A percentile compares a stretch with the other conserved stretches of the same genome.
Evolutionary conservation across 2,329 filamentous ascomycete genomes (phyloP).

Genomic region (Tolypocladium ophioglossoides): DNA sequence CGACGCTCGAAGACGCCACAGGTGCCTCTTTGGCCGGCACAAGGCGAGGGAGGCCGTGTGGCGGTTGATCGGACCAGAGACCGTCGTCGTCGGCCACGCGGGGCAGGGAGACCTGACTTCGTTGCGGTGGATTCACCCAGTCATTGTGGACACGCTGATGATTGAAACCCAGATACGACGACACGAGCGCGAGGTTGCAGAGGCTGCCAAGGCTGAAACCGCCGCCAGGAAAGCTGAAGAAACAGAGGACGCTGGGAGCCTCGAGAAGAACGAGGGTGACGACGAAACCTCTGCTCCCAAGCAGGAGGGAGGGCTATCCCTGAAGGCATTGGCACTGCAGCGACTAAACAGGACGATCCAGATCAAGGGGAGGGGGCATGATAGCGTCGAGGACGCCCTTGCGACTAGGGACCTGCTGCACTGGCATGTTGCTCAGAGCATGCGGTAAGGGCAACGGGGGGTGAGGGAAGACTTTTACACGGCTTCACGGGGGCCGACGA

Average conservation of each 20-base stretch:
- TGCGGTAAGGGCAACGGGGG: not conserved
- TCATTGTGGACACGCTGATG: constrained; percentile 34
- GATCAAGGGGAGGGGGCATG: constrained; percentile 21
- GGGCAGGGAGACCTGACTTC: constrained; percentile 29
- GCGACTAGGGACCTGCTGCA: constrained; percentile 29
- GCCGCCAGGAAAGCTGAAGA: not conserved
- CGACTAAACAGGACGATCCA: constrained; percentile 30
- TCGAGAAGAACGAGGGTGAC: constrained; percentile 1
- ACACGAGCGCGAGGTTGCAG: constrained; percentile 5
- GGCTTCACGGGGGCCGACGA: not conserved
- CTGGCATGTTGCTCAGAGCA: constrained; percentile 20
- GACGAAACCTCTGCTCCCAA: constrained; percentile 1
- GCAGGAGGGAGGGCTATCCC: constrained; percentile 15
- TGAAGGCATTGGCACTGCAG: constrained; percentile 27
- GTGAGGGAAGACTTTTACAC: too few species aligned
- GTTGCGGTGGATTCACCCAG: constrained; percentile 36
- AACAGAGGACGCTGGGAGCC: not conserved
- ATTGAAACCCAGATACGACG: constrained; percentile 15
- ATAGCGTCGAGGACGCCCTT: constrained; percentile 34
- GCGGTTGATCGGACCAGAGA: constrained; percentile 31
- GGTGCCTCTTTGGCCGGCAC: constrained; percentile 29
- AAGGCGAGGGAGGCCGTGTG: constrained; percentile 31
- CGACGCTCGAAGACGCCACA: constrained; percentile 16
- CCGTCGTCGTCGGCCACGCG: constrained; percentile 37
- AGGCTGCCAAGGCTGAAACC: constrained; percentile 4